Base-by-base conservation (phyloP, 2,329 filamentous ascomycete species). In the Colletotrichum tropicale region DNA sequence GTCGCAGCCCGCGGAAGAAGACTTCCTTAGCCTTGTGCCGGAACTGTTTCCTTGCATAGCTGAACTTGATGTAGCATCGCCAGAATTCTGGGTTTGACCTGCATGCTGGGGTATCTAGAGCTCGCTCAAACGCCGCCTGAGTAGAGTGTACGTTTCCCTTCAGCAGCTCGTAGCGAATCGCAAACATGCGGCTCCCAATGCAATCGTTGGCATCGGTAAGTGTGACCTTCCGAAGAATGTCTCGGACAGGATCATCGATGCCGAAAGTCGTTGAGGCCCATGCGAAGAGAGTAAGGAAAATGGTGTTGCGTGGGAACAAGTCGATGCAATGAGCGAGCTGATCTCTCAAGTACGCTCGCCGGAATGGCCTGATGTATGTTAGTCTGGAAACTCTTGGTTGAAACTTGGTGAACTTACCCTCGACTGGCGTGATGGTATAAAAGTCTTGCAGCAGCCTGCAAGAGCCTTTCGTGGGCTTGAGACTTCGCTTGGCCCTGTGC, bases 171-270 rank as follows among this genome's bases (percentile, higher is more conserved):
- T 91, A 86, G n/a, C 84, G 82, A 64, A 92, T 87, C 26, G 88
- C 86, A 80, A 91, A 90, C 15, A 87, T 77, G 9, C 88, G 87
- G 77, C 83, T 87, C 76, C 83, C 83, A 15, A 88, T 77, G 55
- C 84, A 84, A 79, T 89, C 88, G 67, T 86, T 82, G 8, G 74
- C 66, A 18, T 81, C 78, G 8, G 81, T 77, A 4, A 90, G 83
- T 0, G 91, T 83, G 80, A 89, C 89, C 81, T 88, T 87, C 24
- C 89, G 84, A 13, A 96, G 86, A 10, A 94, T 84, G 8, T 90
- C 87, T n/a, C 94, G 92, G 24, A 98, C 91, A 21, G 95, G 93
- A 79, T 98, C 94, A 76, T 95, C 91, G 70, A 97, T 89, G 28
- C 93, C 90, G 58, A 95, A 91, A 9, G 93, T 91, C 3, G 91